phyloP scores from a whole-genome alignment of 768 basidiomycete genomes.

The Cyclocybe cylindracea region DNA sequence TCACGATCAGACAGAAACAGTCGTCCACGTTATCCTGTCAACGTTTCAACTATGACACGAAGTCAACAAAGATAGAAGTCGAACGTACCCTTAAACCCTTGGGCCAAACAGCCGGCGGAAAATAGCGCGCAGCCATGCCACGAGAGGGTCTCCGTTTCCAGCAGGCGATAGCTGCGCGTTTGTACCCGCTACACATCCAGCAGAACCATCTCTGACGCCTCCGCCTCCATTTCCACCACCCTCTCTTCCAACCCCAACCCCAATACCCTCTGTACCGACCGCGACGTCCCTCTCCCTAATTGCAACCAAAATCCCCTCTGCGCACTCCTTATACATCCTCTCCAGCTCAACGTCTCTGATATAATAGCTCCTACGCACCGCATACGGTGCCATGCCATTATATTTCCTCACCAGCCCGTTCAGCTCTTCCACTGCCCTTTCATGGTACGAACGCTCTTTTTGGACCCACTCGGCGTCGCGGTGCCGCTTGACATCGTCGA shows the following conservation, averaged over 20 bases:
- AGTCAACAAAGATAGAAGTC: background rate
- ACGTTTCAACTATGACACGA: background rate
- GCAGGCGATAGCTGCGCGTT: background rate
- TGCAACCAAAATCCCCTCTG: conserved; percentile 46
- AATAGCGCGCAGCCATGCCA: conserved; percentile 7
- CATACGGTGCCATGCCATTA: conserved; percentile 78
- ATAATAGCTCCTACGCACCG: conserved; percentile 68
- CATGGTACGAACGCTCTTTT: conserved; percentile 68
- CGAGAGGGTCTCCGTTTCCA: background rate
- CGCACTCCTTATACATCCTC: conserved; percentile 50
- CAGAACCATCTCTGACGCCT: background rate
- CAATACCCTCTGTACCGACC: background rate
- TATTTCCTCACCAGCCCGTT: conserved; percentile 78
- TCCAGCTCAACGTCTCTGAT: conserved; percentile 58
- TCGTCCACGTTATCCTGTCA: too few relatives aligned
- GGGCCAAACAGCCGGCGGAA: conserved; percentile 10
- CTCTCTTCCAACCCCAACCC: background rate
- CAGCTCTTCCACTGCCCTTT: conserved; percentile 65
- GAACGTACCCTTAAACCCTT: background rate
- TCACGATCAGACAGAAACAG: too few relatives aligned
- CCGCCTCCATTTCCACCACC: background rate
- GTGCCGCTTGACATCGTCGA: conserved; percentile 39
- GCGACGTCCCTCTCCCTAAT: background rate
- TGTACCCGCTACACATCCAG: background rate
- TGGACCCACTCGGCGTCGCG: conserved; percentile 73